Evolutionary conservation across 2,329 filamentous ascomycete genomes (phyloP), one percentile per base, ranked within the genome.

Genomic region (Thielaviopsis musarum): DNA sequence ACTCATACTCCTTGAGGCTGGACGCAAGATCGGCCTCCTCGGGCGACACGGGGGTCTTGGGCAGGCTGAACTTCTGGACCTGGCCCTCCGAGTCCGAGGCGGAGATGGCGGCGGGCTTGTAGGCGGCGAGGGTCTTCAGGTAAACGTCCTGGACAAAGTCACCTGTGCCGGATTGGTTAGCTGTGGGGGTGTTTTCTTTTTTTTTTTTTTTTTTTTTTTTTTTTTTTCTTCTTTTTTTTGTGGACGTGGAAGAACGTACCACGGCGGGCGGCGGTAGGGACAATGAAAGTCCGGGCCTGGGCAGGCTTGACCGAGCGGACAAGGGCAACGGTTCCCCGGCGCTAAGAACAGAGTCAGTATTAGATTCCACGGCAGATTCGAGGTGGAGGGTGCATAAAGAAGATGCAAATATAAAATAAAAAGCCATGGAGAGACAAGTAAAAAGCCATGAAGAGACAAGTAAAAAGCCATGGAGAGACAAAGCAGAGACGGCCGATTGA

Each of bases 141-240:
- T 98, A 98, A 70, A 98, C 82, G 72, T 97, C 91, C 77, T 97
- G 93, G 68, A 98, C 88, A 69, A 95, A 83, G 74, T 98, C 93
- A 83, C 88, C 93, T 97, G 70, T 52, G 24, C 60, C 59, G 57
- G 62, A 28, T 57, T 66, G 70, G 66, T 26, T 62, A 64, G 34
- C 49, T 19, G 15, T 30, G 24, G 17, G 13, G 24, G n/a, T n/a
- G n/a, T n/a, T n/a, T n/a, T n/a, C n/a, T n/a, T n/a, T n/a, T n/a
- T n/a, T n/a, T n/a, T n/a, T n/a, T n/a, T n/a, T n/a, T n/a, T n/a
- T n/a, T n/a, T n/a, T n/a, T n/a, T n/a, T n/a, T n/a, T n/a, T n/a
- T n/a, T n/a, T n/a, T n/a, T n/a, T n/a, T n/a, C n/a, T n/a, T n/a
- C n/a, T n/a, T n/a, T n/a, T 26, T 6, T 26, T 6, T n/a, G 21